Percentiles rank a stretch among this genome's conserved stretches.
phyloP scores from a whole-genome alignment of 371 early-diverging fungal species.

The Mycotypha africana region DNA sequence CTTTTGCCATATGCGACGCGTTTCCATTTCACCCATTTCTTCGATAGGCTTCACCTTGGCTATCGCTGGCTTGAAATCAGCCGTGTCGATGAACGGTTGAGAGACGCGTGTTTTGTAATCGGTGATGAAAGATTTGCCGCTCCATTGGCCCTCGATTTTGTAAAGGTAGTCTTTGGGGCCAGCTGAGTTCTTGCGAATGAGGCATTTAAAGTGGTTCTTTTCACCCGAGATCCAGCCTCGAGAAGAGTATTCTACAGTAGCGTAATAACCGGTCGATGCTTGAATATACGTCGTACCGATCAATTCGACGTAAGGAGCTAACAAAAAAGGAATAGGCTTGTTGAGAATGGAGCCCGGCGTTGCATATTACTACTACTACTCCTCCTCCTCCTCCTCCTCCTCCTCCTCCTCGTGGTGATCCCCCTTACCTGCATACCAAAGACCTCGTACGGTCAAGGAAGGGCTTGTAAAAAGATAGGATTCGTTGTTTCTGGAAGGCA shows the following conservation, averaged over 20 bases:
- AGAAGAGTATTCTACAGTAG: conserved; percentile 68
- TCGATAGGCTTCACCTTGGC: conserved; percentile 37
- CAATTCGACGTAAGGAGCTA: conserved; percentile 69
- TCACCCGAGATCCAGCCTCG: conserved; percentile 76
- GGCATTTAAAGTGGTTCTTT: conserved; percentile 68
- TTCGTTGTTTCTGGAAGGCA: conserved; percentile 25
- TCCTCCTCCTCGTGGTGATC: neutral
- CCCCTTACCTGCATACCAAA: conserved; percentile 47
- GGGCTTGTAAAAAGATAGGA: conserved; percentile 35
- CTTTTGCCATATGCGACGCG: conserved; percentile 64
- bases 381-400: too few species aligned
- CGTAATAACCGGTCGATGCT: conserved; percentile 58
- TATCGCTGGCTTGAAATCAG: conserved; percentile 24
- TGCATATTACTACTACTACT: too few species aligned
- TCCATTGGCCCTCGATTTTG: conserved; percentile 65
- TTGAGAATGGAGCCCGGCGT: too few species aligned
- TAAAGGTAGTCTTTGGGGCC: conserved; percentile 45
- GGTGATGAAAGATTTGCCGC: conserved; percentile 53
- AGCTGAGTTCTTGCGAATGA: conserved; percentile 24
- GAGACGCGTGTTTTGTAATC: conserved; percentile 39
- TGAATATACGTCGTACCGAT: conserved; percentile 63
- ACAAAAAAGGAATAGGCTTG: neutral
- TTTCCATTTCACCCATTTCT: conserved; percentile 61
- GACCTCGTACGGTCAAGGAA: conserved; percentile 42
- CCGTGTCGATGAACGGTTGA: conserved; percentile 55